Evolutionary conservation across 176 grass and related monocot species (phyloP).

Genomic region (Lolium rigidum): DNA sequence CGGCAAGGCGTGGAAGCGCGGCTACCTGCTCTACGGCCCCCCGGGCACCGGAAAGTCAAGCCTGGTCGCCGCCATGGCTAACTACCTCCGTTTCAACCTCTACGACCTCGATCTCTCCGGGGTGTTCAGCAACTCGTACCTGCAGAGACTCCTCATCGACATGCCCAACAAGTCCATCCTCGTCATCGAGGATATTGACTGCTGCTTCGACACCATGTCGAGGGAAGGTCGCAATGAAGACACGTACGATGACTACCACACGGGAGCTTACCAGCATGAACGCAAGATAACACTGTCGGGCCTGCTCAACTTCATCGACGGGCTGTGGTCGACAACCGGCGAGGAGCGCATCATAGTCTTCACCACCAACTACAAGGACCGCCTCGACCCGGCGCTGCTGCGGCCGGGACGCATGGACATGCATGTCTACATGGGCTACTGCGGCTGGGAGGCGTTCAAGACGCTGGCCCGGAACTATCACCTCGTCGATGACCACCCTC

Average conservation of each 20-base stretch:
- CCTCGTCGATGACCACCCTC: constrained; percentile 32
- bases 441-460: constrained; percentile 49
- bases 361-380: constrained; percentile 70
- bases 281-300: constrained; percentile 16
- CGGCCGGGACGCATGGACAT: constrained; percentile 87
- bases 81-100: constrained; percentile 22
- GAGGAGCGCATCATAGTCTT: constrained; percentile 66
- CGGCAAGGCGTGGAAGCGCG: constrained; percentile 23
- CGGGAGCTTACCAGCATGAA: background rate
- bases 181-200: constrained; percentile 11
- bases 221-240: background rate
- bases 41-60: constrained; percentile 22
- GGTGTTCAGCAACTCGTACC: background rate
- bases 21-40: constrained; percentile 14
- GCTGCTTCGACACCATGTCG: background rate
- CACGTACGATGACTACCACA: too few relatives aligned
- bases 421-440: constrained; percentile 64
- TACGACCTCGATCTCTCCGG: constrained; percentile 14
- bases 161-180: constrained; percentile 26
- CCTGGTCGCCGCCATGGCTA: constrained; percentile 9
- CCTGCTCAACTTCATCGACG: constrained; percentile 70
- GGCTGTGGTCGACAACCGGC: constrained; percentile 60
- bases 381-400: constrained; percentile 75
- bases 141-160: constrained; percentile 14
- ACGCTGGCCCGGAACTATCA: constrained; percentile 39